Percentiles rank a stretch among this genome's conserved stretches.
Evolutionary conservation across 257 asterid species (phyloP).

Genomic region (Scutellaria baicalensis): DNA sequence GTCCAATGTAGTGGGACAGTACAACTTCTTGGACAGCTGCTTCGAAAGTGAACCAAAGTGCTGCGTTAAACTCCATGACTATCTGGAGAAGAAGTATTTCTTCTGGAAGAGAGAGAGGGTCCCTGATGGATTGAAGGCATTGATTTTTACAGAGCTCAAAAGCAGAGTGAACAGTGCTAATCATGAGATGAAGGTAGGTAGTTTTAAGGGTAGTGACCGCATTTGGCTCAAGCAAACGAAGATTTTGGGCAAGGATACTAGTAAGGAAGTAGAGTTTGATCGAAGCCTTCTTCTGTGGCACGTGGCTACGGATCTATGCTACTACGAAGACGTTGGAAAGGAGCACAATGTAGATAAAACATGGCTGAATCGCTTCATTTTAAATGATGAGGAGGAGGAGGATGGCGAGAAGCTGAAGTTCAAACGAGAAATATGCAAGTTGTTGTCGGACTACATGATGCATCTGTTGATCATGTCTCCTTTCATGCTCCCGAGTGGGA

Average conservation of each 20-base stretch:
- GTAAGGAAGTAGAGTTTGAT: constrained; percentile 11
- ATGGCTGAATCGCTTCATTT: background rate
- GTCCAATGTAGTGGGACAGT: constrained; percentile 23
- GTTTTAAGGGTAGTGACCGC: background rate
- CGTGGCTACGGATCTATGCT: constrained; percentile 27
- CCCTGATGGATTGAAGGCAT: background rate
- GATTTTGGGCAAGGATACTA: background rate
- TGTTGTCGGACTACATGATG: constrained; percentile 23
- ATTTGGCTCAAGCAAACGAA: background rate
- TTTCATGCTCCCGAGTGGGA: constrained; percentile 29
- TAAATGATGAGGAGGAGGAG: background rate
- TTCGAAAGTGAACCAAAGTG: background rate
- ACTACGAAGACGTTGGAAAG: background rate
- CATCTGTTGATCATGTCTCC: constrained; percentile 20
- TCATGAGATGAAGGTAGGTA: background rate
- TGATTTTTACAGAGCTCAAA: background rate
- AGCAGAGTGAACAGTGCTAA: background rate
- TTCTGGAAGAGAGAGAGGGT: background rate
- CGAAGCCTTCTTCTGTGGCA: constrained; percentile 26
- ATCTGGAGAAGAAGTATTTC: constrained; percentile 4
- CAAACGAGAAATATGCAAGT: constrained; percentile 7
- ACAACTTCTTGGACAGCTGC: constrained; percentile 17
- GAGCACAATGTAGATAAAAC: background rate
- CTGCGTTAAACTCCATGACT: background rate
- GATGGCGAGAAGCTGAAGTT: background rate